phyloP scores from a whole-genome alignment of 805 yeast genomes.

The Yarrowia sp. region DNA sequence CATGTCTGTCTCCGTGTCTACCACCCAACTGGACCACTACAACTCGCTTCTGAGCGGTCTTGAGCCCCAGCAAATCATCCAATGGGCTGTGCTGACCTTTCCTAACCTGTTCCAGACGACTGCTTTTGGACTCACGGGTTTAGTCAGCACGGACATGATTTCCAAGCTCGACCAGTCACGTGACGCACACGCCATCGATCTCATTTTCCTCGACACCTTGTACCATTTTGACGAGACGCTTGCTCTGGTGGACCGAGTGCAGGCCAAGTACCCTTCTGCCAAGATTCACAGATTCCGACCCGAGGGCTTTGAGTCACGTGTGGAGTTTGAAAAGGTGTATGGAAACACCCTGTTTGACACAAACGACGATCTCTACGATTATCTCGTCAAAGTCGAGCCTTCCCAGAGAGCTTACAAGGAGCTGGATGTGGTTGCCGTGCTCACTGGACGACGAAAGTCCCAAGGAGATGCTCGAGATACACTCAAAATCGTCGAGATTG shows the following conservation, averaged over 20 bases:
- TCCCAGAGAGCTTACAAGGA: conserved; percentile 77
- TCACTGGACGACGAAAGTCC: conserved; percentile 86
- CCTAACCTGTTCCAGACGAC: conserved; percentile 87
- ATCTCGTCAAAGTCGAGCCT: conserved; percentile 88
- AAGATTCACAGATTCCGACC: conserved; percentile 70
- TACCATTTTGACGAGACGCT: conserved; percentile 95
- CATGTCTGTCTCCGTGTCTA: conserved; percentile 41
- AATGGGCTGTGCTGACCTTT: conserved; percentile 81
- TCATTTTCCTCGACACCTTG: conserved; percentile 84
- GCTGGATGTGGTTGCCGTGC: conserved; percentile 72
- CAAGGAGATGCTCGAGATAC: conserved; percentile 83
- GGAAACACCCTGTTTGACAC: conserved; percentile 83
- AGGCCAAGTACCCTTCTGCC: conserved; percentile 53
- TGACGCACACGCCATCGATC: conserved; percentile 52
- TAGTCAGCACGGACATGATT: conserved; percentile 82
- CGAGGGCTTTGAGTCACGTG: conserved; percentile 50
- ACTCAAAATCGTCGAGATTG: conserved; percentile 74
- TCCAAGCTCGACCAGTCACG: conserved; percentile 46
- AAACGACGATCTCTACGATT: conserved; percentile 80
- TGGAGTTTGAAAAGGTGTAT: conserved; percentile 61
- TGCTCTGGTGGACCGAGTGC: conserved; percentile 62
- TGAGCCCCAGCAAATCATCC: conserved; percentile 68
- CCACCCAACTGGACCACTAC: conserved; percentile 61
- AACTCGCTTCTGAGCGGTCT: conserved; percentile 57
- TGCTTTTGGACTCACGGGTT: conserved; percentile 91